Conservation (phyloP, 176 grass and related monocot species). For the Oryza meyeriana region DNA sequence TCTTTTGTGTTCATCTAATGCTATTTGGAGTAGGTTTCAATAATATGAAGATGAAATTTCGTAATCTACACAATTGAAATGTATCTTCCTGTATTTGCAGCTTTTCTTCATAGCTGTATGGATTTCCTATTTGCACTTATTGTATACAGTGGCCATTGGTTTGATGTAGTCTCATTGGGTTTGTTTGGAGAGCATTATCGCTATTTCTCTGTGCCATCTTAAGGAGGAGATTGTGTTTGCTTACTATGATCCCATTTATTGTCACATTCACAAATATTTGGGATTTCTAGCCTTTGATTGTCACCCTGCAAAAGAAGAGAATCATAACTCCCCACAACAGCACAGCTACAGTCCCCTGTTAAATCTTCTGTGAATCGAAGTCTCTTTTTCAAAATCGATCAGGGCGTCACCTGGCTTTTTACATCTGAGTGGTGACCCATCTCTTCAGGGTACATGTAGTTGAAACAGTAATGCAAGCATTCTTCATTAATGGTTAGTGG, state of each 20-base stretch:
- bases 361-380: conserved; percentile 23
- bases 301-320: background rate
- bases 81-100: background rate
- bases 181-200: too few relatives aligned
- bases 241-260: background rate
- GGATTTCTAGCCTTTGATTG: background rate
- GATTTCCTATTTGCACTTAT: background rate
- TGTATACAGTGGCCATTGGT: background rate
- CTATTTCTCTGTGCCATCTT: background rate
- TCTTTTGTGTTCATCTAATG: background rate
- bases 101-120: background rate
- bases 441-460: background rate
- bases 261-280: background rate
- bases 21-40: background rate
- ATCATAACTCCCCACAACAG: background rate
- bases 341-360: background rate
- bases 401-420: background rate
- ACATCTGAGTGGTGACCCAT: background rate
- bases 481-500: background rate
- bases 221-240: background rate
- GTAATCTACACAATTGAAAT: background rate
- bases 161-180: background rate
- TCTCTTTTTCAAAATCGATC: background rate
- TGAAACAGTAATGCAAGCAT: background rate
- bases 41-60: background rate